phyloP scores from a whole-genome alignment of 352 stramenopile species.

The Pythium dissimile region DNA sequence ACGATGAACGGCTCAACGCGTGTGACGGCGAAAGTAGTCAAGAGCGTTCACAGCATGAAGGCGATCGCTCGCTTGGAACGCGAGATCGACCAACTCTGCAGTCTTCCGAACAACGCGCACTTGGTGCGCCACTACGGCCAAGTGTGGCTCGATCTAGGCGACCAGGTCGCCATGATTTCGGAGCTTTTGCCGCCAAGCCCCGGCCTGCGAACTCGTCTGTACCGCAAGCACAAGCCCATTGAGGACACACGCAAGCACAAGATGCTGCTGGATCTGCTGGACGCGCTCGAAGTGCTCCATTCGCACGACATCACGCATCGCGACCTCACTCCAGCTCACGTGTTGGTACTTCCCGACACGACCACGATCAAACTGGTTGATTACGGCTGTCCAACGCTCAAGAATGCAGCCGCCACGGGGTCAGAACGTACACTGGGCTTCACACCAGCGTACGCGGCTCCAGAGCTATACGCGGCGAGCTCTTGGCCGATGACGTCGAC shows the following conservation, averaged over 20 bases:
- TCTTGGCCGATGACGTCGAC: neutral
- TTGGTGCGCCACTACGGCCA: constrained; percentile 2
- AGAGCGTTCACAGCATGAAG: neutral
- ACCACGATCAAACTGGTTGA: neutral
- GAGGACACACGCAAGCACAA: neutral
- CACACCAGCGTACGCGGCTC: neutral
- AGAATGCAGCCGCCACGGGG: neutral
- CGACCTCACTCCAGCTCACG: neutral
- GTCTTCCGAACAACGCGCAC: neutral
- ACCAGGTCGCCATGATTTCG: neutral
- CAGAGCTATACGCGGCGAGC: neutral
- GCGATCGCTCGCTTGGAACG: neutral
- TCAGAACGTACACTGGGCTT: neutral
- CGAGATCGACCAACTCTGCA: neutral
- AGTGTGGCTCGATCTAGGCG: neutral
- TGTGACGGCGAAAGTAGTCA: neutral
- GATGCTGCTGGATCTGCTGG: neutral
- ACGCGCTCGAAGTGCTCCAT: neutral
- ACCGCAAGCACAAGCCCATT: neutral
- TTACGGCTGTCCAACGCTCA: constrained; percentile 1
- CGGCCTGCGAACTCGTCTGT: neutral
- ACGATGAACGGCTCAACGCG: neutral
- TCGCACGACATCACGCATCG: constrained; percentile 4
- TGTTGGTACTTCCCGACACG: neutral
- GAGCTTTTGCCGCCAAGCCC: neutral